phyloP scores from a whole-genome alignment of 2,329 filamentous ascomycete species.

The Scedosporium dehoogii region DNA sequence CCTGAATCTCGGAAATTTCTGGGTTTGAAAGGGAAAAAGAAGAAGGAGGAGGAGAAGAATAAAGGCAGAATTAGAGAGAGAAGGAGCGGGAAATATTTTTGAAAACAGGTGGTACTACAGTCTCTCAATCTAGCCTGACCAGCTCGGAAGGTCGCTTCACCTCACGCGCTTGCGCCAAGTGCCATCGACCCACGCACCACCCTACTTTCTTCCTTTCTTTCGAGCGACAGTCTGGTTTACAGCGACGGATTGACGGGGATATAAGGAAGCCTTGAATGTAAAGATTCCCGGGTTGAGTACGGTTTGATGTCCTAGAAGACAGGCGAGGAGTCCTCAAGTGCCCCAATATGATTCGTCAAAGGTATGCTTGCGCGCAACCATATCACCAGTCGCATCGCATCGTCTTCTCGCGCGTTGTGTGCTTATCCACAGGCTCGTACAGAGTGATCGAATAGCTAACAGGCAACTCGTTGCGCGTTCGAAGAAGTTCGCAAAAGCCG shows the following conservation, averaged over 20 bases:
- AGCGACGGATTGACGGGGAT: not conserved
- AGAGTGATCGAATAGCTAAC: slow-evolving; percentile 8
- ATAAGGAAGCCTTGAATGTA: not conserved
- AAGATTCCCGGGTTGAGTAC: too few species aligned
- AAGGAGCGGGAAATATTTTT: too few species aligned
- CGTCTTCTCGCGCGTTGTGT: not conserved
- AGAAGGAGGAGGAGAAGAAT: too few species aligned
- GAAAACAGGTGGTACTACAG: too few species aligned
- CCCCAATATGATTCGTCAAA: slow-evolving; percentile 23
- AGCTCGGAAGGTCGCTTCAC: too few species aligned
- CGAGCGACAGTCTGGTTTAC: too few species aligned
- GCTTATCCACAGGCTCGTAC: not conserved
- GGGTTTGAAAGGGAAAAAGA: too few species aligned
- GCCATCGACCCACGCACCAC: too few species aligned
- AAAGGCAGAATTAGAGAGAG: too few species aligned
- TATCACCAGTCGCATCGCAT: not conserved
- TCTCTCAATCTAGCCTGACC: too few species aligned
- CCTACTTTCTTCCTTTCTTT: too few species aligned
- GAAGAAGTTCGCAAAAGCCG: slow-evolving; percentile 75
- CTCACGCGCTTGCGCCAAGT: too few species aligned
- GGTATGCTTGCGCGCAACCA: slow-evolving; percentile 15
- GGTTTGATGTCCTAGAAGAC: not conserved
- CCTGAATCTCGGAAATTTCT: not conserved
- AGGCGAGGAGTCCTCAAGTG: not conserved
- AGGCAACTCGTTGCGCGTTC: slow-evolving; percentile 20